A percentile compares a stretch with the other conserved stretches of the same genome.
Evolutionary conservation across 371 early-diverging fungal genomes (phyloP).

Genomic region (Rhizoclosmatium hyalinum): DNA sequence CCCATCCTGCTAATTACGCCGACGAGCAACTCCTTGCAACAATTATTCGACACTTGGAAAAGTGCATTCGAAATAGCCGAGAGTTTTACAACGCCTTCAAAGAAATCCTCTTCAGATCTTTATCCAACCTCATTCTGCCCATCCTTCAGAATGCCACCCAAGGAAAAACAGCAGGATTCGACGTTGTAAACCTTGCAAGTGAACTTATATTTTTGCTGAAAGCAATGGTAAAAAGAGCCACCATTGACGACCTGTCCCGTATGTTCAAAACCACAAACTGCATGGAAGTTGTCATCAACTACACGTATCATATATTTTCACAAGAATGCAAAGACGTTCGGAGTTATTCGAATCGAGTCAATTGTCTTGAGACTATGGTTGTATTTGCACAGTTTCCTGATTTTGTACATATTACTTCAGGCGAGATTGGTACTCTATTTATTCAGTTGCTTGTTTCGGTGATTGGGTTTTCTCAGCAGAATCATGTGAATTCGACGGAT

Average conservation of each 20-base stretch:
- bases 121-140: slow-evolving; percentile 7
- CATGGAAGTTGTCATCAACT: slow-evolving; percentile 26
- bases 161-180: not conserved
- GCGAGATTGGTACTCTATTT: slow-evolving; percentile 24
- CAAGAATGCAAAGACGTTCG: slow-evolving; percentile 17
- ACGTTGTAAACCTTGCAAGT: not conserved
- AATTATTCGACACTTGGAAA: not conserved
- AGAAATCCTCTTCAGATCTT: not conserved
- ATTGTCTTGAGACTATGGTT: slow-evolving; percentile 29
- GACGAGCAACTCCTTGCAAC: slow-evolving; percentile 17
- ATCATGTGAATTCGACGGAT: slow-evolving; percentile 29
- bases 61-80: not conserved
- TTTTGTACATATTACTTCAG: slow-evolving; percentile 12
- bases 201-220: slow-evolving; percentile 32
- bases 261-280: slow-evolving; percentile 12
- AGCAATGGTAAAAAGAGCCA: not conserved
- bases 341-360: slow-evolving; percentile 23
- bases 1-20: slow-evolving; percentile 16
- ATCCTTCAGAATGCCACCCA: slow-evolving; percentile 1
- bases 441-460: slow-evolving; percentile 38
- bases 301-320: slow-evolving; percentile 34
- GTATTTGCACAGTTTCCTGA: slow-evolving; percentile 21
- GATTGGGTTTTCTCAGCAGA: slow-evolving; percentile 38
- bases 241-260: slow-evolving; percentile 10
- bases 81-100: not conserved